Conservation (phyloP, 768 basidiomycete species). For the Collybia sordida region DNA sequence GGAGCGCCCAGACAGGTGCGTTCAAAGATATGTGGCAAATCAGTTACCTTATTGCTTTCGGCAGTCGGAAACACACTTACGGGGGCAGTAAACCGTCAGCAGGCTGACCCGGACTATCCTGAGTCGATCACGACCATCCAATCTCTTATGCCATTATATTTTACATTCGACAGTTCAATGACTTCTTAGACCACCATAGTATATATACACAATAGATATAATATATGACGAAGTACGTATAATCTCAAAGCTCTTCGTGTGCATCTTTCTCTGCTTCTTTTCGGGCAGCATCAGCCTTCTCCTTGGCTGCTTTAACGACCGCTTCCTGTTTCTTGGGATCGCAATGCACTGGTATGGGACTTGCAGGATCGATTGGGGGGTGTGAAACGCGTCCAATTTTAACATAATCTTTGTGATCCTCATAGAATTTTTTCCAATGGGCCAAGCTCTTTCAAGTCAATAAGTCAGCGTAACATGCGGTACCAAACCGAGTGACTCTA, state of each 20-base stretch:
- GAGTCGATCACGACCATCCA: too few relatives aligned
- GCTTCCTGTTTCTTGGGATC: slow-evolving; percentile 55
- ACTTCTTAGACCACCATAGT: background rate
- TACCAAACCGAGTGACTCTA: slow-evolving; percentile 30
- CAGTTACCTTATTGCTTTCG: background rate
- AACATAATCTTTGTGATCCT: slow-evolving; percentile 74
- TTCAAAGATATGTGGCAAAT: background rate
- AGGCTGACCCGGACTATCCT: background rate
- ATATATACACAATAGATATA: slow-evolving; percentile 8
- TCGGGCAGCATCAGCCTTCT: slow-evolving; percentile 16
- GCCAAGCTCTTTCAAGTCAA: slow-evolving; percentile 54
- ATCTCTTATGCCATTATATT: too few relatives aligned
- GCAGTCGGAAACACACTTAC: background rate
- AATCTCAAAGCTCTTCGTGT: slow-evolving; percentile 38
- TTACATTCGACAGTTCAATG: background rate
- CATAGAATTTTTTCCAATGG: slow-evolving; percentile 92
- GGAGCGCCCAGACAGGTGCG: slow-evolving; percentile 46
- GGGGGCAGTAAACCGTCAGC: background rate
- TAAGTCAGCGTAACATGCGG: background rate
- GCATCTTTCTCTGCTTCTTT: slow-evolving; percentile 18
- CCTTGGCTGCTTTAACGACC: slow-evolving; percentile 26
- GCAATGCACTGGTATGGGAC: slow-evolving; percentile 75
- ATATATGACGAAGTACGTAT: slow-evolving; percentile 8
- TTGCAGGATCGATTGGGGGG: slow-evolving; percentile 71
- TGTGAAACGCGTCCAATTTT: slow-evolving; percentile 79